These are phyloP conservation scores for Ascochyta rabiei DNA, from an alignment of 2,329 filamentous ascomycete species.

Conservation along the genomic window DNA sequence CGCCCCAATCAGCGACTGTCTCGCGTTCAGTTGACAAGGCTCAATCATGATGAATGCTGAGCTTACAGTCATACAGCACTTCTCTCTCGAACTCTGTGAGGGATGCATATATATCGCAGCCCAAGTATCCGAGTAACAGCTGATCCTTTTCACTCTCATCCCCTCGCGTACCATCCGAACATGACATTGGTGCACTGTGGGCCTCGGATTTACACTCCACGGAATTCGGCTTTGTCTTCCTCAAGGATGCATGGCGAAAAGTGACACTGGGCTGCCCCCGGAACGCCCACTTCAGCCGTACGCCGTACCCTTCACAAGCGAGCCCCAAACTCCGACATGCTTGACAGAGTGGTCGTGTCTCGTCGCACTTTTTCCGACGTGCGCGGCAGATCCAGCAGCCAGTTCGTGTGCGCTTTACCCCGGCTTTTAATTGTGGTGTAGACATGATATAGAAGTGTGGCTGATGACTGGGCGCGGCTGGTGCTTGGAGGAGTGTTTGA, in stretches of 20 bases:
- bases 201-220: not conserved
- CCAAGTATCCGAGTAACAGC: slow-evolving; percentile 5
- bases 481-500: slow-evolving; percentile 3
- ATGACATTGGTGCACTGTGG: not conserved
- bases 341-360: slow-evolving; percentile 1
- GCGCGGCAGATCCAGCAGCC: slow-evolving; percentile 15
- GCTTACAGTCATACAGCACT: slow-evolving; percentile 12
- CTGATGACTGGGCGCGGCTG: slow-evolving; percentile 7
- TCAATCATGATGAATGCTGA: not conserved
- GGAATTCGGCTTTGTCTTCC: slow-evolving; percentile 1
- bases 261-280: slow-evolving; percentile 5
- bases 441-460: slow-evolving; percentile 13
- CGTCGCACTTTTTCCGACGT: slow-evolving; percentile 18
- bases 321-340: slow-evolving; percentile 3
- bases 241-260: not conserved
- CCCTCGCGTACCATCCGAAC: not conserved
- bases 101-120: not conserved
- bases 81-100: slow-evolving; percentile 10
- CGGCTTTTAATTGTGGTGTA: not conserved
- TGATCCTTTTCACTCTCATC: slow-evolving; percentile 1
- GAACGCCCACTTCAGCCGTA: slow-evolving; percentile 9
- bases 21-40: no score
- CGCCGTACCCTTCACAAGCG: slow-evolving; percentile 12
- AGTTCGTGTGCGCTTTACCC: slow-evolving; percentile 6
- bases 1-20: slow-evolving; percentile 15